phyloP scores from a whole-genome alignment of 768 basidiomycete species.

The Cystofilobasidium ferigula region DNA sequence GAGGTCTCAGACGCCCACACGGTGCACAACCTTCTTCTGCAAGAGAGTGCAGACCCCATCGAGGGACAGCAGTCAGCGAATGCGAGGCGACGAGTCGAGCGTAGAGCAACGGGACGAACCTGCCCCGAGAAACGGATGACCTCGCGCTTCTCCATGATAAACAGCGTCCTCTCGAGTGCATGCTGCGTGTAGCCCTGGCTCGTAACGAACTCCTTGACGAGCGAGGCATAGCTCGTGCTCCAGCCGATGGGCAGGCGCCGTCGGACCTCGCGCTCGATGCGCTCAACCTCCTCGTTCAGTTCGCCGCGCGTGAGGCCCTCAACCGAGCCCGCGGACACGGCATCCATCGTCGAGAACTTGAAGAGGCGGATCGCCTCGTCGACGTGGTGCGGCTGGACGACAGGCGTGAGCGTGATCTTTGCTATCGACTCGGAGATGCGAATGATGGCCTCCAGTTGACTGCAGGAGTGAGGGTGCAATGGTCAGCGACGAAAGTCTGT shows the following conservation, averaged over 20 bases:
- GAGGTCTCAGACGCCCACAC: slow-evolving; percentile 33
- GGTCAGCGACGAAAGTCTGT: not conserved
- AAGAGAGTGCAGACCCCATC: slow-evolving; percentile 6
- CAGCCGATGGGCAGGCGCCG: slow-evolving; percentile 55
- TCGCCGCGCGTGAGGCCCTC: slow-evolving; percentile 87
- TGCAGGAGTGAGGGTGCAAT: slow-evolving; percentile 28
- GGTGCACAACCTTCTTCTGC: slow-evolving; percentile 51
- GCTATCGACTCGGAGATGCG: slow-evolving; percentile 96
- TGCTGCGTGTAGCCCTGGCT: slow-evolving; percentile 77
- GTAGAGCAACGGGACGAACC: slow-evolving; percentile 30
- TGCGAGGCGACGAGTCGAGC: too few species aligned
- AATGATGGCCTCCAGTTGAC: slow-evolving; percentile 95
- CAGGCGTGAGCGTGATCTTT: slow-evolving; percentile 76
- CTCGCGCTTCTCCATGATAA: slow-evolving; percentile 87
- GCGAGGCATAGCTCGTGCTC: slow-evolving; percentile 90
- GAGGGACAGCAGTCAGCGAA: not conserved
- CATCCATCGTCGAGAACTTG: slow-evolving; percentile 99
- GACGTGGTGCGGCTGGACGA: slow-evolving; percentile 83
- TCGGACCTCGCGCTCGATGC: slow-evolving; percentile 45
- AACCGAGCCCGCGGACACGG: slow-evolving; percentile 82
- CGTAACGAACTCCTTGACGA: slow-evolving; percentile 84
- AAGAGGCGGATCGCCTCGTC: slow-evolving; percentile 96
- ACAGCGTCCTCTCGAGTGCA: slow-evolving; percentile 81
- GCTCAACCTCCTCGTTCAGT: slow-evolving; percentile 81
- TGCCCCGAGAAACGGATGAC: slow-evolving; percentile 80